phyloP scores from a whole-genome alignment of 2,329 filamentous ascomycete genomes.

The Macrophomina tecta region DNA sequence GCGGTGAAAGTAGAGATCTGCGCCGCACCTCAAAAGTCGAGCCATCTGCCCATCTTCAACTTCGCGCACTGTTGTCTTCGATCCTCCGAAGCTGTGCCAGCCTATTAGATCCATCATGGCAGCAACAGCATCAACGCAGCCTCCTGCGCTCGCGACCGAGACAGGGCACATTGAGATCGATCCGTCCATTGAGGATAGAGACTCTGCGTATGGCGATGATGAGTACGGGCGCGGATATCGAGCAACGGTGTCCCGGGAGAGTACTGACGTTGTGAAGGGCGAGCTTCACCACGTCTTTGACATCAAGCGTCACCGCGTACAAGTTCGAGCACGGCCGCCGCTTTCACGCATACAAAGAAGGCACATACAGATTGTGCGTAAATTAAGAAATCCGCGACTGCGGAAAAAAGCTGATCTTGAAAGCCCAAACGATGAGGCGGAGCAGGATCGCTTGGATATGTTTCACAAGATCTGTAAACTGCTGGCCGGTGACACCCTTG shows the following conservation, averaged over 20 bases:
- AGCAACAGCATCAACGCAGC: background rate
- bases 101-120: background rate
- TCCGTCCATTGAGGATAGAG: background rate
- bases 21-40: background rate
- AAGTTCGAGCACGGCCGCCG: constrained; percentile 39
- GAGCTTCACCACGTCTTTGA: constrained; percentile 33
- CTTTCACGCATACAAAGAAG: constrained; percentile 45
- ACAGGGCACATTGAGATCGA: background rate
- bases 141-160: background rate
- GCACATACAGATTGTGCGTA: constrained; percentile 23
- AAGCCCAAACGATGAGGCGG: constrained; percentile 26
- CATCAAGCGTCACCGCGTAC: constrained; percentile 31
- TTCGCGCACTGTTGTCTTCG: background rate
- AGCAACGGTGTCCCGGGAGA: background rate
- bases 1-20: background rate
- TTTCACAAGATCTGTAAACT: constrained; percentile 20
- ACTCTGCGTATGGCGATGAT: background rate
- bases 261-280: background rate
- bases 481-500: constrained; percentile 26
- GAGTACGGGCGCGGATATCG: background rate
- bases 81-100: too few species aligned
- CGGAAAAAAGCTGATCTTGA: background rate
- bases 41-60: background rate
- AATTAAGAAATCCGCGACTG: background rate
- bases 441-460: constrained; percentile 28